Conservation (phyloP, 345 rosid genomes). For the Diplotaxis tenuifolia region DNA sequence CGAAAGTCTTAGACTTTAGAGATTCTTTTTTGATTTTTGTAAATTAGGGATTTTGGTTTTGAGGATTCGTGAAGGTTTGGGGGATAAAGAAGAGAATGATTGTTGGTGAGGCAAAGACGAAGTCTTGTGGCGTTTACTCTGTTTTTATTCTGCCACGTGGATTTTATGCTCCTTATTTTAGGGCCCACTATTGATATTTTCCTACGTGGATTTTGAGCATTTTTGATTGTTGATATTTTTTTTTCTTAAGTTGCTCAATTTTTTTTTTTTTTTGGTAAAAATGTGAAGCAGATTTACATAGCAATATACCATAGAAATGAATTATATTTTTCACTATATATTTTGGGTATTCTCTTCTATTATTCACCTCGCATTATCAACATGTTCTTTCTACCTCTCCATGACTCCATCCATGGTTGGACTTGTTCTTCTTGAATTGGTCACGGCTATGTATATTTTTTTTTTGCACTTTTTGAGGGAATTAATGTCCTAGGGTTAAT, state of each 20-base stretch:
- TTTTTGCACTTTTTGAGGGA: background rate
- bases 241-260: too few relatives aligned
- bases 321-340: background rate
- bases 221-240: too few relatives aligned
- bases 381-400: too few relatives aligned
- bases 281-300: background rate
- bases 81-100: conserved; percentile 13
- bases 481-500: background rate
- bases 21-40: background rate
- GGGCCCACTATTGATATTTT: background rate
- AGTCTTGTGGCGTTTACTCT: conserved; percentile 25
- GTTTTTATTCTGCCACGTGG: conserved; percentile 30
- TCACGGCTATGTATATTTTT: conserved; percentile 6
- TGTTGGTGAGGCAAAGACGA: conserved; percentile 21
- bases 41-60: conserved; percentile 15
- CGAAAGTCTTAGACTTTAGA: conserved; percentile 2
- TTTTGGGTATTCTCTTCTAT: too few relatives aligned
- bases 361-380: too few relatives aligned
- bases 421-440: conserved; percentile 30
- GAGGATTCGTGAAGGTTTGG: background rate
- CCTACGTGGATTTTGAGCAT: too few relatives aligned
- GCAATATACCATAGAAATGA: background rate
- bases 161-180: conserved; percentile 8
- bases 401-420: too few relatives aligned
- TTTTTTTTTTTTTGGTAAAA: too few relatives aligned